phyloP scores from a whole-genome alignment of 2,329 filamentous ascomycete genomes.

The Diaporthe sp. region DNA sequence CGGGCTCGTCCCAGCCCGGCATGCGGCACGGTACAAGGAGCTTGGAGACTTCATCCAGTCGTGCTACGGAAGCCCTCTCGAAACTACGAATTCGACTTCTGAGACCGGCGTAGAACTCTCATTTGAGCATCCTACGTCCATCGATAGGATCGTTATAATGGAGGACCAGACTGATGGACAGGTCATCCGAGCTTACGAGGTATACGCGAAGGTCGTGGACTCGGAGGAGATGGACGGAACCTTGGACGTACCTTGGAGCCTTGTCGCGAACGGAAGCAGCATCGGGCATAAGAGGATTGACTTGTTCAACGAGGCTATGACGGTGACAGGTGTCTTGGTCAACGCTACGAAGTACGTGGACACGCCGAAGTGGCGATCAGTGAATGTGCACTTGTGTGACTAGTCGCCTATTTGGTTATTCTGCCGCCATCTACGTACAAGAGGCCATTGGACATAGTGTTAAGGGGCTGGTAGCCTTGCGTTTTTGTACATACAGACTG shows the following conservation, averaged over 20 bases:
- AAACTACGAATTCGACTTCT: not conserved
- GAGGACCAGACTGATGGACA: constrained; percentile 45
- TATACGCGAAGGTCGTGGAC: constrained; percentile 40
- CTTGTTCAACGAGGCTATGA: constrained; percentile 39
- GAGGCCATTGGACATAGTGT: fast-evolving
- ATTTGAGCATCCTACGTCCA: constrained; percentile 39
- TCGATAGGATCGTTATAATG: constrained; percentile 45
- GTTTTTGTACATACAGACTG: no score
- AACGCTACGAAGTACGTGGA: constrained; percentile 44
- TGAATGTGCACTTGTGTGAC: constrained; percentile 43
- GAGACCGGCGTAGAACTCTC: not conserved
- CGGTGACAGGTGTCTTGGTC: constrained; percentile 42
- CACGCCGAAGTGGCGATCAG: constrained; percentile 43
- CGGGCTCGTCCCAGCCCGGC: constrained; percentile 42
- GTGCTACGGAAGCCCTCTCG: constrained; percentile 28
- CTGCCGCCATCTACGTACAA: not conserved
- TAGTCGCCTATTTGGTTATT: not conserved
- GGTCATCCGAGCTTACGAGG: constrained; percentile 44
- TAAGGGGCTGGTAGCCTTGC: not conserved
- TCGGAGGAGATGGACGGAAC: constrained; percentile 36
- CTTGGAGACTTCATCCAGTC: constrained; percentile 43
- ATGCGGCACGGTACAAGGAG: constrained; percentile 43
- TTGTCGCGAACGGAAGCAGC: constrained; percentile 43
- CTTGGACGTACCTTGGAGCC: constrained; percentile 40
- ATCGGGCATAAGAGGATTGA: constrained; percentile 46